Evolutionary conservation across 2,329 filamentous ascomycete species (phyloP), one percentile per base, ranked within the genome.

Genomic region (Colletotrichum lupini): DNA sequence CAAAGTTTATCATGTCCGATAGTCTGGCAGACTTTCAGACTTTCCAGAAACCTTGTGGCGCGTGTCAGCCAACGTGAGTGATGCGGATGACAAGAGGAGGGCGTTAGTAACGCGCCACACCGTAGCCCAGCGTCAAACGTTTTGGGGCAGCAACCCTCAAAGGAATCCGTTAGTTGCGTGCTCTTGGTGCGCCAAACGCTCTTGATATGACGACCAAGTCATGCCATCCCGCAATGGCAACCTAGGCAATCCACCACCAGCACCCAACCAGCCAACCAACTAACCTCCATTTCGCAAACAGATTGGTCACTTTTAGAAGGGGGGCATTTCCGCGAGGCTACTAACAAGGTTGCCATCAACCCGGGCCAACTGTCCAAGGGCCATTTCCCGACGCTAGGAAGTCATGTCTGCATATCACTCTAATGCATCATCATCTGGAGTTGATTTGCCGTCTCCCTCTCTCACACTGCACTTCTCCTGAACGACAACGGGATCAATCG

Each of bases 51-150:
- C 58, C 32, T 35, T 55, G 56, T 61, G 46, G 30, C 67, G 56
- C 61, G 42, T 57, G 62, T 56, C 28, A n/a, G 61, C 22, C 32
- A n/a, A 30, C 61, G 42, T 56, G 67, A 67, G 55, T 56, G 60
- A 60, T 52, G 67, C 70, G 67, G 56, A 49, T 61, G 67, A 60
- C 55, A 70, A 46, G 24, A 70, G 46, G 30, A 46, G 57, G 66
- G 12, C 62, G 14, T 70, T 66, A 73, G 70, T 73, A 56, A 73
- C 28, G 32, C 67, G 67, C 70, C 67, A 70, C 70, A 66, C 49
- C 55, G 46, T 60, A 61, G 35, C 26, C 70, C 66, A 46, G 37
- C 57, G 32, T 30, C 55, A 70, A 65, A 67, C 70, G 66, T 70
- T 30, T 42, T 16, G 37, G 37, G 14, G 61, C 46, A 26, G 58